Evolutionary conservation across 2,329 filamentous ascomycete genomes (phyloP).

Genomic region (Rutstroemia sp.): DNA sequence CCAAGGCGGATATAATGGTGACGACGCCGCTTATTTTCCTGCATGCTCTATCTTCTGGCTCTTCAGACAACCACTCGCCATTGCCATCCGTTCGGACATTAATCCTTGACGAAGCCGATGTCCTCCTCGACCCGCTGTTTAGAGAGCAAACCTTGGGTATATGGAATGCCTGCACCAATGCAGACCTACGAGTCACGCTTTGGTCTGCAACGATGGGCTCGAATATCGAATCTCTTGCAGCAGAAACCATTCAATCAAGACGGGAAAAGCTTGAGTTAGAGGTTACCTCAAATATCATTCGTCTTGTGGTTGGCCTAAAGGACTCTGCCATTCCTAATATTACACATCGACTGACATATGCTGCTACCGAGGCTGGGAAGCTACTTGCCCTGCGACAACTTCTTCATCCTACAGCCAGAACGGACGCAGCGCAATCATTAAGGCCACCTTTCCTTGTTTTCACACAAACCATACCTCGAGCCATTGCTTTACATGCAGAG

Average conservation of each 20-base stretch:
- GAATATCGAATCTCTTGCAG: slow-evolving; percentile 74
- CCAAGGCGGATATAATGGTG: slow-evolving; percentile 72
- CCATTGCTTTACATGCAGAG: slow-evolving; percentile 79
- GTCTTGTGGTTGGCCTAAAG: slow-evolving; percentile 91
- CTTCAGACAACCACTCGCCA: slow-evolving; percentile 34
- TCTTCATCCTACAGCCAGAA: slow-evolving; percentile 62
- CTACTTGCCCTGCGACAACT: slow-evolving; percentile 85
- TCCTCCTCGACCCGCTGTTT: slow-evolving; percentile 86
- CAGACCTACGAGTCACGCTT: slow-evolving; percentile 65
- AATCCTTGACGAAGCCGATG: slow-evolving; percentile 89
- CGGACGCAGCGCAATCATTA: slow-evolving; percentile 41
- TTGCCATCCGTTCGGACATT: slow-evolving; percentile 66
- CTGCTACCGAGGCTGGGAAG: slow-evolving; percentile 88
- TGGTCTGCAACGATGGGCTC: slow-evolving; percentile 99
- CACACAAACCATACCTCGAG: slow-evolving; percentile 89
- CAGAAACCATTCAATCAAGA: slow-evolving; percentile 55
- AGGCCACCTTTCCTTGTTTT: slow-evolving; percentile 91
- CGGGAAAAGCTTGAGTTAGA: slow-evolving; percentile 33
- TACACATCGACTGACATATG: slow-evolving; percentile 80
- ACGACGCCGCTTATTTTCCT: slow-evolving; percentile 74
- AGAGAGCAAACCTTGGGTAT: slow-evolving; percentile 78
- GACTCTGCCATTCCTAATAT: slow-evolving; percentile 93
- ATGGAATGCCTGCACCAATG: slow-evolving; percentile 70
- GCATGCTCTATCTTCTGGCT: slow-evolving; percentile 55
- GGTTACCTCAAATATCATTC: slow-evolving; percentile 51